Evolutionary conservation across 768 basidiomycete genomes (phyloP), one percentile per base, ranked within the genome.

Genomic region (Naganishia kalamii): DNA sequence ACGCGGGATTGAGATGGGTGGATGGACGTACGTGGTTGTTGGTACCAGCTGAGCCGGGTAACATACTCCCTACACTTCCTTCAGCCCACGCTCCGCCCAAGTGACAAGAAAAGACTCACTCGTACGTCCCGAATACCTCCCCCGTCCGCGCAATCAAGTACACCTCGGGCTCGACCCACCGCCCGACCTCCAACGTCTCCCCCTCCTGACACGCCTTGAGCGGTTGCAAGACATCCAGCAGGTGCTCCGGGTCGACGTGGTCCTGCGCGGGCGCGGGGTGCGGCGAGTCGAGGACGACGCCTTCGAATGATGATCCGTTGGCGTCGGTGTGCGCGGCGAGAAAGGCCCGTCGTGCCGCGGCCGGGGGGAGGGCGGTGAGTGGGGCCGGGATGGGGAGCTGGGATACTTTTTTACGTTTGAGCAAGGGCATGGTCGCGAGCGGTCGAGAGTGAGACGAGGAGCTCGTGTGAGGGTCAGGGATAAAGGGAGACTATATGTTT

Each of bases 41-140:
- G 48, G 30, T 67, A 63, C 29, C 62, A 62, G 25, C 52, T 37
- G 17, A 66, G 21, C 37, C 65, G 57, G 12, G 47, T 35, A 21
- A 66, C 47, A 30, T 66, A 66, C 5, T 32, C 17, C 32, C 65
- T 66, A 44, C 1, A 2, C 60, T 19, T 40, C 5, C 25, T n/a
- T 52, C 19, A 49, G n/a, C n/a, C n/a, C n/a, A n/a, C n/a, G n/a
- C n/a, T n/a, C n/a, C n/a, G n/a, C n/a, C n/a, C n/a, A n/a, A n/a
- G n/a, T n/a, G n/a, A n/a, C n/a, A n/a, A n/a, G n/a, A n/a, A n/a
- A n/a, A n/a, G n/a, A n/a, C n/a, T n/a, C n/a, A n/a, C n/a, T n/a
- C n/a, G n/a, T n/a, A n/a, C n/a, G n/a, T n/a, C n/a, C n/a, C 35
- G 30, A 68, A 68, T 3, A 68, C 52, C 66, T 68, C 66, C 27